Base-by-base conservation (phyloP, 495 filamentous ascomycete species). In the Hypoxylon fragiforme region DNA sequence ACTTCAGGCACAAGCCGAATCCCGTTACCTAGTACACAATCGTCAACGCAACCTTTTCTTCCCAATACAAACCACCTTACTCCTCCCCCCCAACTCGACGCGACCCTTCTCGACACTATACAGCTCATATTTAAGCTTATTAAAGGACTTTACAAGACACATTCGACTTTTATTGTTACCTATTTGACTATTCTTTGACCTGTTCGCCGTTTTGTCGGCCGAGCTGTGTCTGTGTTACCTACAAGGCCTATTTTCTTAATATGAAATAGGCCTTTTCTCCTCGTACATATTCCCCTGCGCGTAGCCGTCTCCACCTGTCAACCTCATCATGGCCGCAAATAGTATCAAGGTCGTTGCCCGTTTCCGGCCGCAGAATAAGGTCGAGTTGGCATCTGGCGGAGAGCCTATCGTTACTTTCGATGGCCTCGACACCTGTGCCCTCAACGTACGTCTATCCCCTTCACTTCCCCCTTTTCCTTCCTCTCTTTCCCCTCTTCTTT, bases 291-390 rank as follows among this genome's bases (percentile, higher is more conserved):
- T 34, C 35, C 34, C 50, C 62, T 65, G 65, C 62, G 62, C 59
- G 54, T 63, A 69, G 56, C 69, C 71, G 66, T 47, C 66, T 63
- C 63, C 69, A 55, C 61, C 46, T 68, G 57, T 59, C 62, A 60
- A 53, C 58, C 59, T 61, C 72, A 69, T 50, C 62, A 79, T 79
- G 76, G 73, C 75, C 67, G 72, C 73, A 66, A 83, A 81, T 68
- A 82, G 76, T 57, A 82, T 82, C 77, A 81, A 81, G 76, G 94
- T 98, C 66, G 91, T 98, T 71, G 94, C 92, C 74, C 89, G 94
- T 62, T 98, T 98, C 74, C 86, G 94, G 57, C 94, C 94, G 56
- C 92, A 96, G 71, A 98, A 98, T 77, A 91, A 89, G 70, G 77
- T 91, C 59, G 94, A 98, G 74, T 79, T 94, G 61, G 79, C 86